A percentile compares a stretch with the other conserved stretches of the same genome.
These are phyloP conservation scores for Cordyceps tenuipes DNA, from an alignment of 2,329 filamentous ascomycete genomes.

Conservation along the genomic window DNA sequence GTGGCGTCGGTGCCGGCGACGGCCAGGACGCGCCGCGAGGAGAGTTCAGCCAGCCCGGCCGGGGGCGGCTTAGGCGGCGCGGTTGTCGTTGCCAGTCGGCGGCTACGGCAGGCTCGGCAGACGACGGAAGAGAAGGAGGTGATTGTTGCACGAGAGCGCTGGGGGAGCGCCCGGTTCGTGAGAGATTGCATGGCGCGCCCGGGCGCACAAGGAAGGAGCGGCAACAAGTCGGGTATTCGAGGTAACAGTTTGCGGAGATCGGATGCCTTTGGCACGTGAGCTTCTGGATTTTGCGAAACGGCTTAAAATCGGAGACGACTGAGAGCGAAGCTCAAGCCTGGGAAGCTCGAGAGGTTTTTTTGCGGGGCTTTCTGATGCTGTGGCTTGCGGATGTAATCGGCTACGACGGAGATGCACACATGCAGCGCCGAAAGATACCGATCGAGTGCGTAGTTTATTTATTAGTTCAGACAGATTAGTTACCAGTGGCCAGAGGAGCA, in stretches of 20 bases:
- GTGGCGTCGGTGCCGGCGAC: conserved; percentile 71
- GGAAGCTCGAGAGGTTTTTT: background rate
- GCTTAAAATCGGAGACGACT: background rate
- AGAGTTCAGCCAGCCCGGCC: conserved; percentile 47
- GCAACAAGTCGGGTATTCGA: background rate
- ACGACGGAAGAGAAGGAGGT: conserved; percentile 14
- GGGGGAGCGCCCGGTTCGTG: conserved; percentile 17
- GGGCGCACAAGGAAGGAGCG: too few species aligned
- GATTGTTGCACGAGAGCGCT: conserved; percentile 9
- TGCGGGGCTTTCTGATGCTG: background rate
- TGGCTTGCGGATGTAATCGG: conserved; percentile 7
- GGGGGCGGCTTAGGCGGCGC: conserved; percentile 31
- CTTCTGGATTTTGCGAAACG: background rate
- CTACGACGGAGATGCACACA: background rate
- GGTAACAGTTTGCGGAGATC: background rate
- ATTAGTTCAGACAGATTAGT: too few species aligned
- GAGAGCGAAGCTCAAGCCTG: background rate
- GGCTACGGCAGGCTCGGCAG: conserved; percentile 25
- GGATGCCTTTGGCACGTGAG: background rate
- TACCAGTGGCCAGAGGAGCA: too few species aligned
- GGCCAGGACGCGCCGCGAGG: conserved; percentile 71
- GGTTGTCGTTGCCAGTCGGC: conserved; percentile 21
- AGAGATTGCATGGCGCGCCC: conserved; percentile 16
- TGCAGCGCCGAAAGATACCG: background rate
- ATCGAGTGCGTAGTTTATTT: too few species aligned